Conservation (phyloP, 2,329 filamentous ascomycete genomes). For the Verticillium longisporum region DNA sequence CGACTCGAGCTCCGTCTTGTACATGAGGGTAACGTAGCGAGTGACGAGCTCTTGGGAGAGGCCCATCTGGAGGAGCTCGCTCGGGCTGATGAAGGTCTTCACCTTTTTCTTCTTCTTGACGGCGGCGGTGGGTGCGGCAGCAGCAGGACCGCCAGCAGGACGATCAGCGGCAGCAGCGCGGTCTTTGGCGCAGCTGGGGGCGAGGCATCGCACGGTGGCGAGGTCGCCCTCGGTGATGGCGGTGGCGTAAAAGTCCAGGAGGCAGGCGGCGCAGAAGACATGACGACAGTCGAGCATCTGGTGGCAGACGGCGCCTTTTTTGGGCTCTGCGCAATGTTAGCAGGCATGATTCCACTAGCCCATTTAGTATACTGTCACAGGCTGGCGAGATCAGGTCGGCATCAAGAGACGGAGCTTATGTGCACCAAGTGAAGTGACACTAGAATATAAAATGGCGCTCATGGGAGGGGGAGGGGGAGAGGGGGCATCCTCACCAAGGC, state of each 20-base stretch:
- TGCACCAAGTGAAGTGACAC: too few relatives aligned
- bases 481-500: conserved; percentile 47
- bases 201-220: conserved; percentile 69
- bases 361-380: too few relatives aligned
- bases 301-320: conserved; percentile 79
- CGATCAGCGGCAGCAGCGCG: conserved; percentile 26
- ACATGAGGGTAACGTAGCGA: conserved; percentile 82
- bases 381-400: too few relatives aligned
- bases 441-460: too few relatives aligned
- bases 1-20: conserved; percentile 86
- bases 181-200: conserved; percentile 69
- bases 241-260: conserved; percentile 83
- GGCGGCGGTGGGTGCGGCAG: conserved; percentile 12
- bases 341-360: neutral
- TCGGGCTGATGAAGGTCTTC: conserved; percentile 67
- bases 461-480: neutral
- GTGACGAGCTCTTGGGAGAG: conserved; percentile 66
- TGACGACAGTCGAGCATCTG: conserved; percentile 77
- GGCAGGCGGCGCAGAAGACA: conserved; percentile 83
- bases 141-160: conserved; percentile 9
- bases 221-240: conserved; percentile 84
- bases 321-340: conserved; percentile 55
- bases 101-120: conserved; percentile 42
- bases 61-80: conserved; percentile 75
- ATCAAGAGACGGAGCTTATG: neutral